phyloP scores from a whole-genome alignment of 164 flowering plant genomes.

The Echeveria elegans region DNA sequence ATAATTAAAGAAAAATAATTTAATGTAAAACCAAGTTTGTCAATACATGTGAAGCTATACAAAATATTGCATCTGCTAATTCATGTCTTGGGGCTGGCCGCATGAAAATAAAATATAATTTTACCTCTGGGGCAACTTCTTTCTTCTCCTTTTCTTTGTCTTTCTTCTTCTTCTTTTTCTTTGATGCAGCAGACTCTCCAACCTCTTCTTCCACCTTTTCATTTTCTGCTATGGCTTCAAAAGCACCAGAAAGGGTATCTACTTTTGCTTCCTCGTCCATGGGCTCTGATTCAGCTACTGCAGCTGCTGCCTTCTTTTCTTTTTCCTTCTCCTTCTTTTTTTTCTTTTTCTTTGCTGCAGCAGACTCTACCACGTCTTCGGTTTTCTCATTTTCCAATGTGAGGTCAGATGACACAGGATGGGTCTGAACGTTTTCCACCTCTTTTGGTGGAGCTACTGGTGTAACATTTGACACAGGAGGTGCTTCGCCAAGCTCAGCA shows the following conservation, averaged over 20 bases:
- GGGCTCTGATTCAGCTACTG: slow-evolving; percentile 20
- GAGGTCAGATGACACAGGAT: slow-evolving; percentile 26
- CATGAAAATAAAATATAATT: neutral
- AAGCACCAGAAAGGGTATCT: slow-evolving; percentile 35
- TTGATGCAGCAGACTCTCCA: slow-evolving; percentile 34
- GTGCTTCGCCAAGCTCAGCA: slow-evolving; percentile 79
- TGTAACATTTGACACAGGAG: slow-evolving; percentile 25
- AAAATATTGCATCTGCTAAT: neutral
- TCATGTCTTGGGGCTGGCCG: neutral
- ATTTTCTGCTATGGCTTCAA: slow-evolving; percentile 13
- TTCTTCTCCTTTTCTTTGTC: slow-evolving; percentile 4
- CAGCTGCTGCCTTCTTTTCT: slow-evolving; percentile 39
- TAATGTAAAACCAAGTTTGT: neutral
- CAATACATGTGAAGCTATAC: neutral
- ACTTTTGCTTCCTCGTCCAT: slow-evolving; percentile 61
- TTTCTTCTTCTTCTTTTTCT: slow-evolving; percentile 6
- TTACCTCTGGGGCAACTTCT: slow-evolving; percentile 14
- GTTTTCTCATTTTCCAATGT: slow-evolving; percentile 22
- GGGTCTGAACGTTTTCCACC: slow-evolving; percentile 32
- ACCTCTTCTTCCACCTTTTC: slow-evolving; percentile 43
- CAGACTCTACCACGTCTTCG: slow-evolving; percentile 59
- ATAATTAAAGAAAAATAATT: neutral
- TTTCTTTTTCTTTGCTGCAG: slow-evolving; percentile 86
- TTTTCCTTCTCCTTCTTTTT: slow-evolving; percentile 78
- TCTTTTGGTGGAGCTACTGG: slow-evolving; percentile 35